Base-by-base conservation (phyloP, 1,139 yeast genomes). In the Kurtzmaniella quercitrusa region DNA sequence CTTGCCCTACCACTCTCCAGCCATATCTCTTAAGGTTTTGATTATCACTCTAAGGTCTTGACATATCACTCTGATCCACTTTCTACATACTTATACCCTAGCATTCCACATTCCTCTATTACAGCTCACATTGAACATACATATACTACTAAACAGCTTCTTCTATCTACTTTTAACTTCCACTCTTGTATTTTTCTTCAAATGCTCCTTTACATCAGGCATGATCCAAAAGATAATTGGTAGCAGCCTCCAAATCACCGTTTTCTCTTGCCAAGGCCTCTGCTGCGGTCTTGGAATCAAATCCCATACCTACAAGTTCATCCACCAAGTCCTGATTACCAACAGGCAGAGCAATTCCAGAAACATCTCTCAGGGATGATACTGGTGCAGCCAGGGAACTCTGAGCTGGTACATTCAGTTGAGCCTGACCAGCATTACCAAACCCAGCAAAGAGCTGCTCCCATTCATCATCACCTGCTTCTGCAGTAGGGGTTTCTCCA, bases 361-460 rank as follows among this genome's bases (percentile, higher is more conserved):
- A 31, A 11, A 27, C 31, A 27, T 18, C n/a, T 27, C 31, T 27
- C 11, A 18, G 19, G n/a, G 40, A 29, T 4, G 34, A 18, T 12
- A 18, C 29, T 18, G 36, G 19, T 8, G 36, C 31, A 8, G 40
- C 17, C 9, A 19, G 39, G 4, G 39, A 14, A 5, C 7, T 21
- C 11, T 37, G 37, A 10, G 43, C 42, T 12, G 37, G 40, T 14
- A 34, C 38, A 19, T 45, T 29, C 1, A 42, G 41, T 9, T 40
- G 29, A 41, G 34, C 40, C 15, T 56, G 63, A 42, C 70, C 68
- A 29, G 73, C 73, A 55, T 83, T 85, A 25, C 93, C 93, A 59
- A 89, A 85, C 0, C 95, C 96, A 2, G 95, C 94, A 69, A 90
- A 90, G 27, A 90, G 74, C 63, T 89, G 94, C 56, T 90, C 96